phyloP scores from a whole-genome alignment of 2,329 filamentous ascomycete genomes.

The Atkinsonella hypoxylon region DNA sequence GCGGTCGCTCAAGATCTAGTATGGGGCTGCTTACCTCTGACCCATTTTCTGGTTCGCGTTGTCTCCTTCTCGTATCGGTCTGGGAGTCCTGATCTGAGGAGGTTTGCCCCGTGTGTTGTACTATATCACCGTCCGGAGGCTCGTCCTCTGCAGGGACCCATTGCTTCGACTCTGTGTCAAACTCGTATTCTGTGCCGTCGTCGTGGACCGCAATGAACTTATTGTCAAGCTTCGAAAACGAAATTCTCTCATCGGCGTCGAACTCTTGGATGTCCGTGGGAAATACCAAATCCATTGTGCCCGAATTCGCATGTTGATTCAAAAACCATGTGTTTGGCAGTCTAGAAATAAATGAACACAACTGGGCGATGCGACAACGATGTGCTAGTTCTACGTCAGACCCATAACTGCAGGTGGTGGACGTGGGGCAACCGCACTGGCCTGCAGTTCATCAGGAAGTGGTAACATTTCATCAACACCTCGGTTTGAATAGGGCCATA shows the following conservation, averaged over 20 bases:
- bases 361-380: neutral
- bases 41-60: conserved; percentile 25
- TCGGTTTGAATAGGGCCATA: too few species aligned
- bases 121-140: conserved; percentile 22
- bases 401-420: neutral
- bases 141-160: conserved; percentile 59
- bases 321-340: too few species aligned
- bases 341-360: neutral
- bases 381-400: conserved; percentile 2
- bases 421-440: neutral
- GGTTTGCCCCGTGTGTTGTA: neutral
- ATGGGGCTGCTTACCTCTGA: conserved; percentile 29
- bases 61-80: conserved; percentile 27
- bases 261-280: conserved; percentile 56
- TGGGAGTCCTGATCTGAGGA: neutral
- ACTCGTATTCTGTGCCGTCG: conserved; percentile 77
- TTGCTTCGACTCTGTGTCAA: conserved; percentile 54
- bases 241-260: conserved; percentile 68
- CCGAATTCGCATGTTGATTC: too few species aligned
- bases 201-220: conserved; percentile 79
- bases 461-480: too few species aligned
- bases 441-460: neutral
- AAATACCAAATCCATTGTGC: conserved; percentile 29
- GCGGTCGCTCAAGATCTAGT: neutral
- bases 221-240: conserved; percentile 70